phyloP scores from a whole-genome alignment of 352 stramenopile species.

The Blastocystis sp. region DNA sequence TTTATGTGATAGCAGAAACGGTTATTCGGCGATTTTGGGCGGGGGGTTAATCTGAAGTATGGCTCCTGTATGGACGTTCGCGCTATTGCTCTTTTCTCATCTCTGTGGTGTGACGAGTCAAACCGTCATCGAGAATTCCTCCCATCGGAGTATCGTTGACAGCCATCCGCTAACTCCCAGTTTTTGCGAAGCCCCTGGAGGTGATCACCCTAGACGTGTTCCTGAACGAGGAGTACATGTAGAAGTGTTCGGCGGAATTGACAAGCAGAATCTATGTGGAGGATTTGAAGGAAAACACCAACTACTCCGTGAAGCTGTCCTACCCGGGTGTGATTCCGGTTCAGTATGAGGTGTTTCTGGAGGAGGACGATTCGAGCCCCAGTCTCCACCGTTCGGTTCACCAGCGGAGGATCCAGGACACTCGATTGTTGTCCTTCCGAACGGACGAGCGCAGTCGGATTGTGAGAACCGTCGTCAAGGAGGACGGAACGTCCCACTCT shows the following conservation, averaged over 20 bases:
- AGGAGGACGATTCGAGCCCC: neutral
- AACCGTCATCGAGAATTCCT: neutral
- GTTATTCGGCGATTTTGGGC: neutral
- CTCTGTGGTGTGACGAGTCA: neutral
- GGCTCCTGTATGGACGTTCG: neutral
- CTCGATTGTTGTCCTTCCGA: neutral
- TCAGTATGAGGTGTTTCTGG: conserved; percentile 40
- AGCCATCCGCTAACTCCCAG: neutral
- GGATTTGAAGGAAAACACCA: neutral
- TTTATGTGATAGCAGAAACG: neutral
- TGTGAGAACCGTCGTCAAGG: neutral
- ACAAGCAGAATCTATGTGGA: conserved; percentile 17
- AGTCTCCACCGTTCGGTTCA: neutral
- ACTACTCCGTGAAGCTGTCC: conserved; percentile 16
- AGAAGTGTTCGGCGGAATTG: neutral
- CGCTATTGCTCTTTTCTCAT: neutral
- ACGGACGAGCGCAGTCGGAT: neutral
- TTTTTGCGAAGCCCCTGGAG: conserved; percentile 29
- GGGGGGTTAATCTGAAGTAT: too few species aligned
- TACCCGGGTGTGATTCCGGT: conserved; percentile 46
- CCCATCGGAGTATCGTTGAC: neutral
- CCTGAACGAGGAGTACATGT: conserved; percentile 29
- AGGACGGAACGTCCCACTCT: neutral
- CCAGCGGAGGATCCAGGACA: conserved; percentile 33
- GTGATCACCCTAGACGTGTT: conserved; percentile 28